Evolutionary conservation across 2,329 filamentous ascomycete genomes (phyloP).

Genomic region (Fusarium concolor): DNA sequence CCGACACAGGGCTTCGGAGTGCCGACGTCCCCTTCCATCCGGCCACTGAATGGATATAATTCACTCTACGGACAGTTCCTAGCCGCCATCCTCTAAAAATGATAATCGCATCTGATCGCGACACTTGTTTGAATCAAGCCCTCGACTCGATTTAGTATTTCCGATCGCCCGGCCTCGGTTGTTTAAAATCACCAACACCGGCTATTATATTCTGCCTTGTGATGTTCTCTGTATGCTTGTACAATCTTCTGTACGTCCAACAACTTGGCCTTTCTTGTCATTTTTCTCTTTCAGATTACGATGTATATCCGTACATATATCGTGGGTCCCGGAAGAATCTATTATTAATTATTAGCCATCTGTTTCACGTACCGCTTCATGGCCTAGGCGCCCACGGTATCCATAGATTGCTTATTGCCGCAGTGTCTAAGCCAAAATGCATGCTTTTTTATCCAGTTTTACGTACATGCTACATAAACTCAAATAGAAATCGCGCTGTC

Average conservation of each 20-base stretch:
- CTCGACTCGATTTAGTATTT: conserved; percentile 24
- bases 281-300: background rate
- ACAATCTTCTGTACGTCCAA: conserved; percentile 3
- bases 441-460: conserved; percentile 1
- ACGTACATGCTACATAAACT: background rate
- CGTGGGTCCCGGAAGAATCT: conserved; percentile 25
- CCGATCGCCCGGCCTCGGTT: conserved; percentile 45
- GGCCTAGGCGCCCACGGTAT: conserved; percentile 24
- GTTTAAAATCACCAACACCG: conserved; percentile 23
- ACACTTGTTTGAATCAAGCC: conserved; percentile 11
- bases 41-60: conserved; percentile 17
- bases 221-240: background rate
- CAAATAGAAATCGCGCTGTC: conserved; percentile 12
- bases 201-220: conserved; percentile 27
- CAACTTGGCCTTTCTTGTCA: conserved; percentile 17
- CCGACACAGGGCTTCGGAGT: conserved; percentile 40
- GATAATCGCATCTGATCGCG: conserved; percentile 10
- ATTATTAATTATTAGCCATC: conserved; percentile 34
- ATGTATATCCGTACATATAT: background rate
- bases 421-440: background rate
- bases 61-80: conserved; percentile 7
- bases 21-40: conserved; percentile 44
- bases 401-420: conserved; percentile 7
- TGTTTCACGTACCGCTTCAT: conserved; percentile 25
- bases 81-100: conserved; percentile 10